phyloP scores from a whole-genome alignment of 2,329 filamentous ascomycete species.

The Phyllosticta ampelicida region DNA sequence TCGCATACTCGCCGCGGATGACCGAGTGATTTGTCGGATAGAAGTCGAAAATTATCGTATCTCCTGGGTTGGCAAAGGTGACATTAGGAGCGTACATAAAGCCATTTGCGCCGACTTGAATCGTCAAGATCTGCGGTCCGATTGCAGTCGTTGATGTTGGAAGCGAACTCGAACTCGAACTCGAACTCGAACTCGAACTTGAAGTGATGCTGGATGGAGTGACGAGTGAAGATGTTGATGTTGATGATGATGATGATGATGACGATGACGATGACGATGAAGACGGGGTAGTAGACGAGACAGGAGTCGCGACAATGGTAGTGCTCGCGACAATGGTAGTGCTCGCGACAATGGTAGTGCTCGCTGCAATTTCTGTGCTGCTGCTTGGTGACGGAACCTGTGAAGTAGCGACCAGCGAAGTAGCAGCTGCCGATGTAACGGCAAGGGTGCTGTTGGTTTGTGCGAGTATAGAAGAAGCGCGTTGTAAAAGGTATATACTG shows the following conservation, averaged over 20 bases:
- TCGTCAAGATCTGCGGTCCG: conserved; percentile 10
- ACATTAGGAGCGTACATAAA: conserved; percentile 27
- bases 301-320: not conserved
- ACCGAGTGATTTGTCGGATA: conserved; percentile 35
- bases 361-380: not conserved
- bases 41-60: conserved; percentile 29
- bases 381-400: too few relatives aligned
- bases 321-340: not conserved
- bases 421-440: not conserved
- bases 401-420: too few relatives aligned
- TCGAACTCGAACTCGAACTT: not conserved
- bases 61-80: conserved; percentile 26
- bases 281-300: not conserved
- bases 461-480: not conserved
- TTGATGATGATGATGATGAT: not conserved
- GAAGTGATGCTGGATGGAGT: not conserved
- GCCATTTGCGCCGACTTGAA: conserved; percentile 27
- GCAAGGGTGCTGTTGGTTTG: not conserved
- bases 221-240: not conserved
- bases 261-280: not conserved
- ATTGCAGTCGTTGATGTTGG: not conserved
- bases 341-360: not conserved
- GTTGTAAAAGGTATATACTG: not conserved
- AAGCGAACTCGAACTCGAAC: not conserved
- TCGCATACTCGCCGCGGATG: conserved; percentile 27